Evolutionary conservation across 768 basidiomycete species (phyloP).

Genomic region (Clathrus columnatus): DNA sequence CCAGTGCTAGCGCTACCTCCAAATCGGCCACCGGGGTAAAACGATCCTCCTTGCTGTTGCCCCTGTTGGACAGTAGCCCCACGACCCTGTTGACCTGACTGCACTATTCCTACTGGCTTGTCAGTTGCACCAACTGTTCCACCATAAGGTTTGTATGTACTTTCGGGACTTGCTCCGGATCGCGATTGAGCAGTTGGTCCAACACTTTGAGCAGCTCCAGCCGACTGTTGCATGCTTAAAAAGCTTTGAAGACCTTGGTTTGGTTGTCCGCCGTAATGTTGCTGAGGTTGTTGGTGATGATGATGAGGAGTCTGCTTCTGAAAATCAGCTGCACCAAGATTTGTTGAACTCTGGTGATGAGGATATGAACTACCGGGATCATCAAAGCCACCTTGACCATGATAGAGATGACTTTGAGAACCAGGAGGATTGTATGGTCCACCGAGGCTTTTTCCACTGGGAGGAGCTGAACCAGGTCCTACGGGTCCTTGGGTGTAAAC

Average conservation of each 20-base stretch:
- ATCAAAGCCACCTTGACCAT: constrained; percentile 8
- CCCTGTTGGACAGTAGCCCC: constrained; percentile 34
- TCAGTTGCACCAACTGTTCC: constrained; percentile 19
- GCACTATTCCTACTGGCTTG: constrained; percentile 28
- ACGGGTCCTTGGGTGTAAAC: constrained; percentile 62
- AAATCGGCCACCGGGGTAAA: constrained; percentile 23
- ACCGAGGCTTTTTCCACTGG: constrained; percentile 61
- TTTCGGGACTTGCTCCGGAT: constrained; percentile 52
- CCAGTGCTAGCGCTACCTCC: constrained; percentile 42
- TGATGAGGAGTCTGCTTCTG: constrained; percentile 48
- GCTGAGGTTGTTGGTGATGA: constrained; percentile 44
- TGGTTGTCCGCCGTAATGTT: constrained; percentile 36
- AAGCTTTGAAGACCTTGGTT: constrained; percentile 31
- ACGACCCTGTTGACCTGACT: constrained; percentile 33
- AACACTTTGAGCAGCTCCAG: constrained; percentile 47
- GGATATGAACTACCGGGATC: constrained; percentile 24
- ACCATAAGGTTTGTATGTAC: constrained; percentile 68
- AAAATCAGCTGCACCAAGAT: constrained; percentile 41
- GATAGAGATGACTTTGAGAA: constrained; percentile 8
- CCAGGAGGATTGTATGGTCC: constrained; percentile 16
- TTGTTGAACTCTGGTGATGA: constrained; percentile 40
- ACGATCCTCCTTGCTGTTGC: constrained; percentile 30
- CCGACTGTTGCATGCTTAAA: constrained; percentile 51
- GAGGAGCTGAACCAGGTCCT: constrained; percentile 55
- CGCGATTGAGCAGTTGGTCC: constrained; percentile 41